A percentile compares a stretch with the other conserved stretches of the same genome.
phyloP scores from a whole-genome alignment of 2,329 filamentous ascomycete genomes.

The Neofusicoccum cordaticola region DNA sequence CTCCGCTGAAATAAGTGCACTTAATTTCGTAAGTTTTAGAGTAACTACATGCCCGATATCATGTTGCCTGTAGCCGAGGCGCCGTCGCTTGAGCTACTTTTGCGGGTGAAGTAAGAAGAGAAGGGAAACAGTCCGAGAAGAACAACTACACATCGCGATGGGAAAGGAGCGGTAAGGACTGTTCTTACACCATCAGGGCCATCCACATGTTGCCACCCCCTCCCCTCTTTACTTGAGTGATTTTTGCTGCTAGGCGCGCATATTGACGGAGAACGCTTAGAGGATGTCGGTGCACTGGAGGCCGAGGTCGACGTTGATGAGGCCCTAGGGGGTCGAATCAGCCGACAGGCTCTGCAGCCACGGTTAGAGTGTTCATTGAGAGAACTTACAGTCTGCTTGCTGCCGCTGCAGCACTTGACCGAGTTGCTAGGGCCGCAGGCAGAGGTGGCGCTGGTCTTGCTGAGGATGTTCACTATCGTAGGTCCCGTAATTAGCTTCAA shows the following conservation, averaged over 20 bases:
- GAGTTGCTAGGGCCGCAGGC: constrained; percentile 14
- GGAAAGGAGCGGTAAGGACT: background rate
- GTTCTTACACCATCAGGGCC: background rate
- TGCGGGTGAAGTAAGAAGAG: background rate
- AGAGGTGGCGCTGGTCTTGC: background rate
- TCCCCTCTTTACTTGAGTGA: background rate
- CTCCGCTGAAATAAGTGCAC: too few relatives aligned
- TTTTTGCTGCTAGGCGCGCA: too few relatives aligned
- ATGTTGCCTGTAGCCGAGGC: background rate
- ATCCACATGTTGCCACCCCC: background rate
- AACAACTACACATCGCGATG: background rate
- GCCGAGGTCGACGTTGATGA: background rate
- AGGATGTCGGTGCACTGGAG: background rate
- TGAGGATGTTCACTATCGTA: background rate
- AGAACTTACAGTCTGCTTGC: constrained; percentile 20
- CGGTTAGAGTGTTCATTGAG: too few relatives aligned
- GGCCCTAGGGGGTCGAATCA: background rate
- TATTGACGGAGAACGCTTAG: background rate
- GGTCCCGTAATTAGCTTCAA: background rate
- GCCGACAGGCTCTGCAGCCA: too few relatives aligned
- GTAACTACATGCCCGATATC: background rate
- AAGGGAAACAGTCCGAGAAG: background rate
- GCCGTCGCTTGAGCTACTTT: background rate
- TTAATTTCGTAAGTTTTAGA: background rate
- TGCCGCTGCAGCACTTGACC: constrained; percentile 21